Conservation (phyloP, 192 early-diverging fungal species). For the Anaeromyces robustus region DNA sequence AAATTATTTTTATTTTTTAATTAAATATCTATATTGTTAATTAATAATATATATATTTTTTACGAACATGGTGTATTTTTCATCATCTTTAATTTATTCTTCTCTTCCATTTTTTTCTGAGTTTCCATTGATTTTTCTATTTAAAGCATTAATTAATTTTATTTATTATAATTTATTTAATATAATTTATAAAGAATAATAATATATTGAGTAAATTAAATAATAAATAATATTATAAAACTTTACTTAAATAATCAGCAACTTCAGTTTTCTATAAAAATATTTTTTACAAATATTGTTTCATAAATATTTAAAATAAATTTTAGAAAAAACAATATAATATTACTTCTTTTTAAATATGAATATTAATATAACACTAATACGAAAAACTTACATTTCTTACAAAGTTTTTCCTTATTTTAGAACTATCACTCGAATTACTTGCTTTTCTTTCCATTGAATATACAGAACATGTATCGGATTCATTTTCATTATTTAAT, state of each 20-base stretch:
- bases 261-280: neutral
- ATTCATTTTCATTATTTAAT: constrained; percentile 6
- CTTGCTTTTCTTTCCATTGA: neutral
- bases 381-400: constrained; percentile 2
- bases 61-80: no score
- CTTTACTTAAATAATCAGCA: neutral
- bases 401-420: constrained; percentile 6
- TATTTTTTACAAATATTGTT: no score
- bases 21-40: no score
- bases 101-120: neutral
- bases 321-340: no score
- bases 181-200: no score
- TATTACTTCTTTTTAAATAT: no score
- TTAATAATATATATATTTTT: no score
- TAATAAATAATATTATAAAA: no score
- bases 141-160: neutral
- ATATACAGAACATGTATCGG: neutral
- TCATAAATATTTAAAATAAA: no score
- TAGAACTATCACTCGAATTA: neutral
- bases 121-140: neutral
- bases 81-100: neutral
- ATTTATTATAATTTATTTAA: no score
- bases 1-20: neutral
- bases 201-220: no score
- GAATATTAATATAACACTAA: no score